Base-by-base conservation (phyloP, 2,329 filamentous ascomycete species). In the Chaetomiaceae sp. region DNA sequence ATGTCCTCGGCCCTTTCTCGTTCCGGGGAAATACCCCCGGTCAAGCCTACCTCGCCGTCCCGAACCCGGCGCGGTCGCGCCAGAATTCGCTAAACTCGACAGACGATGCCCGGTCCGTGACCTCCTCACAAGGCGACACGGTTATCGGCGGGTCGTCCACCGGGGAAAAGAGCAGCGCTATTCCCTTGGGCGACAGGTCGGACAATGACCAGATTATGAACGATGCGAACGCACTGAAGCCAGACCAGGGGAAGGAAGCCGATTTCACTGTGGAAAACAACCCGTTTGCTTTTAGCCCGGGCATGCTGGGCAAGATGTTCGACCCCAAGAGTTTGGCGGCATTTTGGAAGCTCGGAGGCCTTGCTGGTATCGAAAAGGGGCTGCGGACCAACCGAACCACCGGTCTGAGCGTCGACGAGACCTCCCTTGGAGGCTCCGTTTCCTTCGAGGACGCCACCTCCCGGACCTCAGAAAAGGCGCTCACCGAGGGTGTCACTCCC, bases 271-370 rank as follows among this genome's bases (percentile, higher is more conserved):
- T 92, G 10, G 77, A 85, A 5, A 75, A 89, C 65, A 95, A 93
- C 65, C 85, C 86, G 0, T 96, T 96, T 63, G 90, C 89, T 14
- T 96, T 89, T 65, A 82, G 83, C 2, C 87, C 87, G 3, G 90
- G 91, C 13, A 85, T 95, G 63, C 75, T 96, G 56, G 85, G 83
- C 61, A 96, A 95, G 68, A 79, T 96, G 71, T 82, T 92, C 55
- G 93, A 95, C 64, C 91, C 91, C 3, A 96, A 96, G 72, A 95
- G 83, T 55, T 70, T 95, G 51, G 75, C 85, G 12, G 90, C 90
- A 1, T 95, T 92, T 60, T 87, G 85, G 62, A 84, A 84, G 13
- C 66, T 96, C 5, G 90, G 91, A 43, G 91, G 91, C 20, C 68
- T 95, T 14, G 70, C 69, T 16, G 91, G 91, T 0, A 68, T 96